Evolutionary conservation across 495 filamentous ascomycete genomes (phyloP), one percentile per base, ranked within the genome.

Genomic region (Oidiodendron maius): DNA sequence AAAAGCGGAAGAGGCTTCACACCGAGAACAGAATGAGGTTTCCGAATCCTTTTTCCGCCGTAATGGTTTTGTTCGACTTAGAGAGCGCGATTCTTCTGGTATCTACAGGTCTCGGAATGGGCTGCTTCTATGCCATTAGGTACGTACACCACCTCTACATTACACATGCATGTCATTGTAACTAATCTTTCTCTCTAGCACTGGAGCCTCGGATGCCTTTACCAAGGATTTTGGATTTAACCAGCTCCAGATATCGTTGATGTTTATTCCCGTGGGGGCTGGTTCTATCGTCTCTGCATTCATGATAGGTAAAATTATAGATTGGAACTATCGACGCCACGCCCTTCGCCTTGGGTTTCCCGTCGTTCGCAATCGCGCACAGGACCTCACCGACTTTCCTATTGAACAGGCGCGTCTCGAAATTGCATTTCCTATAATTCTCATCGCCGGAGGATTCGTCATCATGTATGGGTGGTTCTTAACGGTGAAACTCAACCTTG

Each of bases 361-460:
- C 0, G 50, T 76, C 25, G 64, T 74, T 23, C 70, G 69, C 17
- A 71, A 65, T 21, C 67, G 70, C 0, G 63, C 69, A 43, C 64
- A 72, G 17, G 70, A 82, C 41, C 61, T 84, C 38, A 51, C 55
- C 0, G 63, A 67, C n/a, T 86, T 86, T 35, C 82, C 83, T 1
- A 80, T 87, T 47, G 83, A 87, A 59, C 67, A 69, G 25, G 81
- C 82, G 1, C 71, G 83, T 16, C 69, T 85, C 10, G 63, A 81
- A 50, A 67, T 82, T 39, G 72, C 73, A 3, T 61, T 81, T 32
- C 76, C 77, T 3, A 51, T 77, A 13, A 59, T 78, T 20, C 55
- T 58, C 6, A 30, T 82, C 0, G 64, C 61, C 12, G 61, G 64
- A 0, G 51, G 52, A 2, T 52, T 65, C 13, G 55, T 78, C 2